Conservation (phyloP, 2,329 filamentous ascomycete species). For the Talaromyces sp. region DNA sequence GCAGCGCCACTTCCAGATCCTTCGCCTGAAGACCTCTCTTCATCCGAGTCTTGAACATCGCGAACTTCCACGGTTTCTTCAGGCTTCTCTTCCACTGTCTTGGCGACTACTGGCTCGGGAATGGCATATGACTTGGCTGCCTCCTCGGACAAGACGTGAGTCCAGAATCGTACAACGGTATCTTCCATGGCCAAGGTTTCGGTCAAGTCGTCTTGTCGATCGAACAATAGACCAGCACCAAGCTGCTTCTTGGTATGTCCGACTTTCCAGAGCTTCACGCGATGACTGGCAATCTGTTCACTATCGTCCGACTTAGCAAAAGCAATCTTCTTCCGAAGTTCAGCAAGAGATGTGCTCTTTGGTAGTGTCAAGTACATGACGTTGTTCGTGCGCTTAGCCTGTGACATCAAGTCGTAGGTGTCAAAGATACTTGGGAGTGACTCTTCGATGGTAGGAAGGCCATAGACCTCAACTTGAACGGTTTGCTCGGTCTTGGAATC, state of each 20-base stretch:
- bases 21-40: constrained; percentile 20
- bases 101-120: constrained; percentile 31
- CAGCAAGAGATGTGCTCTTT: constrained; percentile 33
- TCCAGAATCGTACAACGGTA: constrained; percentile 38
- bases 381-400: constrained; percentile 34
- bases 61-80: constrained; percentile 34
- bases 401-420: constrained; percentile 45
- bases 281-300: constrained; percentile 31
- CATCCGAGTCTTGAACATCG: constrained; percentile 27
- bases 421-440: constrained; percentile 41
- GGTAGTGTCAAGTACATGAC: constrained; percentile 40
- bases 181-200: constrained; percentile 30
- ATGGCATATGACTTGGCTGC: constrained; percentile 36
- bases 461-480: constrained; percentile 43
- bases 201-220: constrained; percentile 35
- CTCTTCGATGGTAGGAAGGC: constrained; percentile 34
- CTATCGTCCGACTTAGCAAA: constrained; percentile 30
- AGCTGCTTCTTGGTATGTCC: constrained; percentile 36
- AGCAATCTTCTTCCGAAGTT: constrained; percentile 40
- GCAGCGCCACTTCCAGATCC: constrained; percentile 16
- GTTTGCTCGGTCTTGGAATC: constrained; percentile 20
- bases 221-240: constrained; percentile 36
- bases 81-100: constrained; percentile 30
- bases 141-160: constrained; percentile 40
- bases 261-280: constrained; percentile 43